Conservation (phyloP, 345 rosid genomes). For the Reutealis trisperma region DNA sequence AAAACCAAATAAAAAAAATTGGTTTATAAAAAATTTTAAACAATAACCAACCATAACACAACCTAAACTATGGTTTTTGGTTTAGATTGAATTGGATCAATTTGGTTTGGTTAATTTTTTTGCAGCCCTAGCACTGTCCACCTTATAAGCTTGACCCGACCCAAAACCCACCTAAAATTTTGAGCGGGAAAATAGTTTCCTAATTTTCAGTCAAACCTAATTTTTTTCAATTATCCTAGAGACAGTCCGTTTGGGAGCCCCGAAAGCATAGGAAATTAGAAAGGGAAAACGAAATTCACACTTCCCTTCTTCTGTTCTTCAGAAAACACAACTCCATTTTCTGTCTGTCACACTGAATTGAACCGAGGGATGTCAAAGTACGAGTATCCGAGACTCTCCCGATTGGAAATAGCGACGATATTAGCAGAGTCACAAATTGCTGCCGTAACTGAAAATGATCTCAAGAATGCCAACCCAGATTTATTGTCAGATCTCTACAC, state of each 20-base stretch:
- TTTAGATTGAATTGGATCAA: too few species aligned
- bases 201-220: neutral
- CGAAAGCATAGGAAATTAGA: neutral
- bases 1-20: too few species aligned
- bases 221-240: neutral
- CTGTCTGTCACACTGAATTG: neutral
- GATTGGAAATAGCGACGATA: constrained; percentile 54
- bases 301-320: neutral
- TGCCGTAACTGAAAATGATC: constrained; percentile 45
- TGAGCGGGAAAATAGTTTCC: neutral
- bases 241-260: neutral
- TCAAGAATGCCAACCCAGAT: constrained; percentile 53
- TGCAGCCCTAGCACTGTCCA: too few species aligned
- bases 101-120: too few species aligned
- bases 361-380: constrained; percentile 58
- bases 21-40: too few species aligned
- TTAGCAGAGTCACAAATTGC: constrained; percentile 66
- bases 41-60: too few species aligned
- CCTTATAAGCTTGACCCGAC: too few species aligned
- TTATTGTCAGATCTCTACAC: constrained; percentile 60
- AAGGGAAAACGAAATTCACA: neutral
- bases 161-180: neutral
- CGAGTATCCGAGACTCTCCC: constrained; percentile 65
- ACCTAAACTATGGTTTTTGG: too few species aligned
- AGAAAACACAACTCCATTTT: neutral